Conservation (phyloP, 192 early-diverging fungal genomes). For the Haplosporangium gracile region DNA sequence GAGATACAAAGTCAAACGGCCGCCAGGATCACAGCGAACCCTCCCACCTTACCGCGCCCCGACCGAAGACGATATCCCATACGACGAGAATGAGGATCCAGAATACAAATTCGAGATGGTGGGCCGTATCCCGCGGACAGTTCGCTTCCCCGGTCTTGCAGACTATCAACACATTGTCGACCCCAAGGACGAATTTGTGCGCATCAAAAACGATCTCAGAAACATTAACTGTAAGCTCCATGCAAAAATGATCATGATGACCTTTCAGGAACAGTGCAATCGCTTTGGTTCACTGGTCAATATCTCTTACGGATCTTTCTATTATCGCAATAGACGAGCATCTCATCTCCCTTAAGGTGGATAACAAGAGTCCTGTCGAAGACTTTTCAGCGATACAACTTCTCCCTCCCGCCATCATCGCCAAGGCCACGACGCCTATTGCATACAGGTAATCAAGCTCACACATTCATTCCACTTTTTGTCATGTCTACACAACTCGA, state of each 20-base stretch:
- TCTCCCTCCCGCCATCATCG: constrained; percentile 28
- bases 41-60: constrained; percentile 34
- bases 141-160: constrained; percentile 38
- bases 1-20: constrained; percentile 49
- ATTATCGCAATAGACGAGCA: constrained; percentile 26
- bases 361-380: constrained; percentile 34
- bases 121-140: constrained; percentile 33
- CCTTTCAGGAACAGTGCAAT: not conserved
- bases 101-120: constrained; percentile 30
- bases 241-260: not conserved
- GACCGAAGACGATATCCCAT: constrained; percentile 36
- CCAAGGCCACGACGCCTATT: constrained; percentile 26
- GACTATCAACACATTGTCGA: constrained; percentile 51
- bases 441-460: constrained; percentile 25
- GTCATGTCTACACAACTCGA: not conserved
- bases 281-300: not conserved
- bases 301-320: not conserved
- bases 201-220: constrained; percentile 34
- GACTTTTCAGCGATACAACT: constrained; percentile 27
- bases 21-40: constrained; percentile 21
- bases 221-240: constrained; percentile 41
- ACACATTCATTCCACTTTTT: not conserved
- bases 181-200: constrained; percentile 32
- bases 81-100: constrained; percentile 33
- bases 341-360: constrained; percentile 39